Conservation (phyloP, 2,329 filamentous ascomycete species). For the Chaetomiaceae sp. region DNA sequence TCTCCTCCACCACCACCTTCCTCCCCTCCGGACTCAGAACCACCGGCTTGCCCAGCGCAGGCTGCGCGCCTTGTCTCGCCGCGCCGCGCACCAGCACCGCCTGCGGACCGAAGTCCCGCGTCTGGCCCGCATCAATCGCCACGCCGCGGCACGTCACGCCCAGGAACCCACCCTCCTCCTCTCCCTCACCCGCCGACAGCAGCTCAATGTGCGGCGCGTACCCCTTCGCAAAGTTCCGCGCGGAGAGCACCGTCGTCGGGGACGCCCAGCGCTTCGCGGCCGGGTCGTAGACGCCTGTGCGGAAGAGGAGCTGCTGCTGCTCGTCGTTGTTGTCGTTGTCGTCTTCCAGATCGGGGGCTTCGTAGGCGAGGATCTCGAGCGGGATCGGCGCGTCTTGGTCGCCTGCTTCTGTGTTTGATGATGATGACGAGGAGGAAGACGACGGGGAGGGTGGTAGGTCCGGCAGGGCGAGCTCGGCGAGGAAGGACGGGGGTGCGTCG, state of each 20-base stretch:
- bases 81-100: slow-evolving; percentile 40
- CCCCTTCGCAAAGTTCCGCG: slow-evolving; percentile 55
- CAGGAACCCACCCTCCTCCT: slow-evolving; percentile 25
- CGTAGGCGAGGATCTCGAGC: slow-evolving; percentile 42
- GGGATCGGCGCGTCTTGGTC: neutral
- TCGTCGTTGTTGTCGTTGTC: slow-evolving; percentile 30
- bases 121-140: slow-evolving; percentile 56
- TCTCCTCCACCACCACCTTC: slow-evolving; percentile 52
- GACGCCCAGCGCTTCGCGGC: slow-evolving; percentile 43
- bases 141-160: slow-evolving; percentile 51
- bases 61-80: slow-evolving; percentile 45
- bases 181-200: slow-evolving; percentile 36
- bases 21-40: slow-evolving; percentile 55
- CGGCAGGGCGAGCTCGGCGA: slow-evolving; percentile 51
- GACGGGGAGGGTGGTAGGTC: slow-evolving; percentile 37
- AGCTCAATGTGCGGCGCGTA: slow-evolving; percentile 53
- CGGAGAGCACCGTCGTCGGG: slow-evolving; percentile 49
- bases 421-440: too few relatives aligned
- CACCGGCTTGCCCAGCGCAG: slow-evolving; percentile 58
- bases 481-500: slow-evolving; percentile 30
- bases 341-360: slow-evolving; percentile 44
- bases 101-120: slow-evolving; percentile 59
- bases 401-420: neutral
- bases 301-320: slow-evolving; percentile 40
- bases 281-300: slow-evolving; percentile 52